Percentiles rank a stretch among this genome's conserved stretches.
These are phyloP conservation scores for Chalciporus pseudorubinellus DNA, from an alignment of 768 basidiomycete genomes.

Conservation along the genomic window DNA sequence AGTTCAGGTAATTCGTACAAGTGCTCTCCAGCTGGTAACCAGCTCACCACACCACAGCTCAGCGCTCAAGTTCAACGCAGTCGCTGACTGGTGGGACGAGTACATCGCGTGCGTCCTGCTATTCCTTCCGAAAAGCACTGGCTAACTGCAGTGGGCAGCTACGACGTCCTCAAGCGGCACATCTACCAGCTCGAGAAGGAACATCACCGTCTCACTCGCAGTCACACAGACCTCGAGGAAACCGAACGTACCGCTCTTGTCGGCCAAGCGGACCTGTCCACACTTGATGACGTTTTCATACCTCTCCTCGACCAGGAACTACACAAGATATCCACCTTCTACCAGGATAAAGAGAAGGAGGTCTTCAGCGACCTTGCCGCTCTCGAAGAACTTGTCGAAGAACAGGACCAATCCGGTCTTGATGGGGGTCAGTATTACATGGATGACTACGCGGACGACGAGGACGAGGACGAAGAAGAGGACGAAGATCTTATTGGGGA, in stretches of 20 bases:
- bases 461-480: slow-evolving; percentile 54
- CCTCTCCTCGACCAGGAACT: slow-evolving; percentile 81
- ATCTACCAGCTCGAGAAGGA: slow-evolving; percentile 86
- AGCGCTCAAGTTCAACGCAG: slow-evolving; percentile 87
- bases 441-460: slow-evolving; percentile 48
- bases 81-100: slow-evolving; percentile 90
- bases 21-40: not conserved
- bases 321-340: slow-evolving; percentile 77
- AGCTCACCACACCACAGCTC: slow-evolving; percentile 43
- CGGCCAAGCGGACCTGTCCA: slow-evolving; percentile 31
- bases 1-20: slow-evolving; percentile 26
- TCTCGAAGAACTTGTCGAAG: slow-evolving; percentile 53
- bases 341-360: slow-evolving; percentile 72
- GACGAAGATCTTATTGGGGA: slow-evolving; percentile 39
- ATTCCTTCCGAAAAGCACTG: not conserved
- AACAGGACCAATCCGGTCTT: slow-evolving; percentile 61
- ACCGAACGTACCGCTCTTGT: slow-evolving; percentile 61
- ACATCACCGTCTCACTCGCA: slow-evolving; percentile 46
- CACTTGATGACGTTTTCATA: slow-evolving; percentile 60
- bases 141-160: slow-evolving; percentile 42
- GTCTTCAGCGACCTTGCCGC: slow-evolving; percentile 57
- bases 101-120: slow-evolving; percentile 71
- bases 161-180: slow-evolving; percentile 78
- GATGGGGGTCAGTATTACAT: slow-evolving; percentile 49
- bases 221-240: slow-evolving; percentile 59